Base-by-base conservation (phyloP, 352 stramenopile species). In the Aphanomyces astaci region DNA sequence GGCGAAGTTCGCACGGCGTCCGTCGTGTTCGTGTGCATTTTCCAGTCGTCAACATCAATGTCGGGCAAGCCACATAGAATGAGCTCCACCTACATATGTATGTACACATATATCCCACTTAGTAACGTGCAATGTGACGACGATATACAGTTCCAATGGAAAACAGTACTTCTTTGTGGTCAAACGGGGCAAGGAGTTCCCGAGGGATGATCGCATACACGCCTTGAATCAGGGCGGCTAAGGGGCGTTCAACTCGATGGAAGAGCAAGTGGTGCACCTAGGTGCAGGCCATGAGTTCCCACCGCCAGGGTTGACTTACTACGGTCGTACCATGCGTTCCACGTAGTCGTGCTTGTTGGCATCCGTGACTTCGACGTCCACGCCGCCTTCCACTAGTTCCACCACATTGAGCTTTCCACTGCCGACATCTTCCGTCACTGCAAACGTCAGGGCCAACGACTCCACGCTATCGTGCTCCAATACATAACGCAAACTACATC, bases 171-270 rank as follows among this genome's bases (percentile, higher is more conserved):
- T 99, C 95, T 78, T 98, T 92, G 64, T 95, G 95, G 74, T 99
- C 96, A 75, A 99, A 98, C 7, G 97, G 81, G 51, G 96, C 88
- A 30, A 99, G 72, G 46, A 98, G 79, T 27, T 95, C 80, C 71
- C 88, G 83, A 15, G 96, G 96, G 36, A 98, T 88, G 17, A 99
- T 92, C 70, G 99, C 95, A 75, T 98, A 98, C 51, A 99, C 91
- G n/a, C 97, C 97, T 60, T 89, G 91, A 4, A 99, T 71, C 63
- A 99, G 96, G 15, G 88, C 78, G 56, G 80, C 79, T 9, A 98
- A 80, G 75, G 97, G 89, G 10, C 76, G 40, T 22, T 95, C 86
- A 4, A 98, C 89, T 36, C 91, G 89, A 49, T 91, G 89, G 33
- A 98, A 80, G 33, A 99, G 68, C 39, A 95, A 78, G 74, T 98